Percentiles rank a stretch among this genome's conserved stretches.
Conservation (phyloP, 2,329 filamentous ascomycete genomes). For the Venturia effusa region DNA sequence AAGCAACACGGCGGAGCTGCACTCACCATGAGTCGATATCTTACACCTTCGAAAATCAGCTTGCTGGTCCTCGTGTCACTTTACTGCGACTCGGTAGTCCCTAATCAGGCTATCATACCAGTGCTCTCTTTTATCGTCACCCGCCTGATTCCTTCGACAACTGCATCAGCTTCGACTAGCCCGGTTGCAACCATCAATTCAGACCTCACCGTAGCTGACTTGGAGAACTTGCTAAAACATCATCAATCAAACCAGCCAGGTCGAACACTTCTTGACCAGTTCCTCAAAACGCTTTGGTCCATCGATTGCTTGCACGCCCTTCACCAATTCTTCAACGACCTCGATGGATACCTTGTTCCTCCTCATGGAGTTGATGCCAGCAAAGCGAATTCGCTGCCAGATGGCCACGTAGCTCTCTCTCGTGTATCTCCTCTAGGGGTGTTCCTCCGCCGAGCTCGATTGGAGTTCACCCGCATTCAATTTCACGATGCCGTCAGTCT, state of each 20-base stretch:
- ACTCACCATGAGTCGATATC: constrained; percentile 58
- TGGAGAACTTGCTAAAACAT: constrained; percentile 28
- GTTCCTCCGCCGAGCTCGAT: constrained; percentile 63
- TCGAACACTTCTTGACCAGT: constrained; percentile 70
- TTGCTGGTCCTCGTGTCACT: constrained; percentile 71
- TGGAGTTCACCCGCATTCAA: constrained; percentile 71
- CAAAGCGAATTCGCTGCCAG: constrained; percentile 9
- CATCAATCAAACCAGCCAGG: constrained; percentile 52
- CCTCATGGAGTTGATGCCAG: constrained; percentile 41
- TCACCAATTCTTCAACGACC: constrained; percentile 60
- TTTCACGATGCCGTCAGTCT: constrained; percentile 70
- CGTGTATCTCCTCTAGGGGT: constrained; percentile 69
- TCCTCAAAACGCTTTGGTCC: constrained; percentile 71
- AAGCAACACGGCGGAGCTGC: not conserved
- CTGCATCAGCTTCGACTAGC: constrained; percentile 16
- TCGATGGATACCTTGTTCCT: constrained; percentile 48
- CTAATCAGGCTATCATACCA: constrained; percentile 58
- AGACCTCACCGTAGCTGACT: constrained; percentile 26
- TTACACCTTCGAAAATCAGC: constrained; percentile 82
- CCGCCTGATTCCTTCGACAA: constrained; percentile 44
- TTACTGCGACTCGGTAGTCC: constrained; percentile 63
- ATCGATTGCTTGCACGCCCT: constrained; percentile 73
- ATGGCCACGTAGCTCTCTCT: constrained; percentile 48
- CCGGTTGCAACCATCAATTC: constrained; percentile 21
- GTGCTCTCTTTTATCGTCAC: constrained; percentile 71